Percentiles rank a stretch among this genome's conserved stretches.
Evolutionary conservation across 2,329 filamentous ascomycete genomes (phyloP).

Genomic region (Exserohilum turcica): DNA sequence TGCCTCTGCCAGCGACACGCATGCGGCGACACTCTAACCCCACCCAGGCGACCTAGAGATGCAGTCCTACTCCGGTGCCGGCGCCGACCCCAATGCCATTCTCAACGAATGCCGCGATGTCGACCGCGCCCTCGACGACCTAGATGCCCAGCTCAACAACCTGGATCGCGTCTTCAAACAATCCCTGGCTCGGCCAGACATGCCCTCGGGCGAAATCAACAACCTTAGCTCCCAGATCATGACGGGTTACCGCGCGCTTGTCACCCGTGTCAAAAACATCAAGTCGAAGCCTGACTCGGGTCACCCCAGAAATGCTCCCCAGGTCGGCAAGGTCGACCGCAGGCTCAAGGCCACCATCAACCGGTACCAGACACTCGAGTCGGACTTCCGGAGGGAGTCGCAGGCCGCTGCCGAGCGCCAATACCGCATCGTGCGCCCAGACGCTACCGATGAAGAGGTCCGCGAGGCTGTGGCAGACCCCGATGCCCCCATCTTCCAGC

Average conservation of each 20-base stretch:
- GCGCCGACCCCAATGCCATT: constrained; percentile 70
- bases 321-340: constrained; percentile 81
- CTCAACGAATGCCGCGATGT: constrained; percentile 85
- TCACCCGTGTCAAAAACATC: constrained; percentile 77
- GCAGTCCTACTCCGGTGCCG: constrained; percentile 59
- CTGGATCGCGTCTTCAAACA: constrained; percentile 73
- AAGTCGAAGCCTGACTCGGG: constrained; percentile 81
- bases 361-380: constrained; percentile 79
- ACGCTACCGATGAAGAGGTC: constrained; percentile 79
- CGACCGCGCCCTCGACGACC: constrained; percentile 73
- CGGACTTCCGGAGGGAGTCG: constrained; percentile 77
- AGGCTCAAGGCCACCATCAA: constrained; percentile 81
- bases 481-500: constrained; percentile 82
- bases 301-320: constrained; percentile 73
- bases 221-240: constrained; percentile 78
- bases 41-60: constrained; percentile 65
- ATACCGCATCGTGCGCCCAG: constrained; percentile 85
- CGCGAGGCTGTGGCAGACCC: constrained; percentile 74
- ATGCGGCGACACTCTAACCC: constrained; percentile 28
- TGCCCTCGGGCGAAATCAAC: constrained; percentile 73
- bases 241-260: constrained; percentile 78
- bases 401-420: constrained; percentile 86
- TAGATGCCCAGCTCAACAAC: constrained; percentile 73
- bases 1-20: constrained; percentile 34
- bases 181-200: constrained; percentile 76